phyloP scores from a whole-genome alignment of 306 rosid genomes.

The Prunus kanzakura region DNA sequence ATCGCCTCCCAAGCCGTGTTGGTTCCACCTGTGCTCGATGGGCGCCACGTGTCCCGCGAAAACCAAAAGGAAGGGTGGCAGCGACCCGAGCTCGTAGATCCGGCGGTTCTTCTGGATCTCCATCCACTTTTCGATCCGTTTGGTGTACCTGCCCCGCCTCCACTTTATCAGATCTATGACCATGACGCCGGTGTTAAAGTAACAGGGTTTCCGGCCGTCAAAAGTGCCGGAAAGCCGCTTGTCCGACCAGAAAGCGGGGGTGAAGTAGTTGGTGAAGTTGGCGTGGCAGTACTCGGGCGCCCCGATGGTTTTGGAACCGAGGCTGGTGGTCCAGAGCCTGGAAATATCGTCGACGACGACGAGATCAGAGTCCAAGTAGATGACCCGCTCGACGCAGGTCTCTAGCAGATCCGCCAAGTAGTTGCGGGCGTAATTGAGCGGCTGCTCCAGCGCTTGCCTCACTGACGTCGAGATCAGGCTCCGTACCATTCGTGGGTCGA shows the following conservation, averaged over 20 bases:
- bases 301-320: constrained; percentile 49
- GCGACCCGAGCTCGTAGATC: constrained; percentile 73
- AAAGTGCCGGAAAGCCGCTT: constrained; percentile 32
- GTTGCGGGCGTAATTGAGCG: constrained; percentile 71
- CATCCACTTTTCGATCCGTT: constrained; percentile 66
- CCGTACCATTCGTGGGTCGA: constrained; percentile 51
- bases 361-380: constrained; percentile 71
- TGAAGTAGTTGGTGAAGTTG: constrained; percentile 64
- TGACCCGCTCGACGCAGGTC: constrained; percentile 55
- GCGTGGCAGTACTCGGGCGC: constrained; percentile 87
- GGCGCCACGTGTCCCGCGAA: constrained; percentile 79
- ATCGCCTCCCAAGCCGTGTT: constrained; percentile 81
- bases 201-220: constrained; percentile 46
- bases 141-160: constrained; percentile 52
- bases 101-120: constrained; percentile 64
- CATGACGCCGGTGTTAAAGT: constrained; percentile 85
- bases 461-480: constrained; percentile 67
- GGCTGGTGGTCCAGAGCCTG: constrained; percentile 55
- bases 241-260: constrained; percentile 56
- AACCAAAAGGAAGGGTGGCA: constrained; percentile 70
- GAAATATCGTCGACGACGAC: constrained; percentile 60
- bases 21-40: constrained; percentile 81
- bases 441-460: constrained; percentile 74
- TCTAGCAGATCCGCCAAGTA: constrained; percentile 66
- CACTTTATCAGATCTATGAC: constrained; percentile 71